Base-by-base conservation (phyloP, 257 asterid species). In the Nicotiana noctiflora region DNA sequence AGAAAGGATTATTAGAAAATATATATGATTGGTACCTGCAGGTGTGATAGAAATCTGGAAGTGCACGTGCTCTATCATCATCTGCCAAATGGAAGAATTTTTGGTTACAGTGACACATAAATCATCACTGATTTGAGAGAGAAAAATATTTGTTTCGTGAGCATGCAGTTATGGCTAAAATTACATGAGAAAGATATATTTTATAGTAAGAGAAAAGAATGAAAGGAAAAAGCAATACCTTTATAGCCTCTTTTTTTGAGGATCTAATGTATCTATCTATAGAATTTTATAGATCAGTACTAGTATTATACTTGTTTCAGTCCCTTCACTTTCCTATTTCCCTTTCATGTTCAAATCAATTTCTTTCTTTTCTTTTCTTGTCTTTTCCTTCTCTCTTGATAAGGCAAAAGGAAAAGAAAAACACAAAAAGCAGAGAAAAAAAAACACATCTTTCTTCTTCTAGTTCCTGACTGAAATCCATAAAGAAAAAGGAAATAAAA, bases 381-480 rank as follows among this genome's bases (percentile, higher is more conserved):
- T 79, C 56, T 70, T 80, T 75, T 79, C 75, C 85, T 87, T 80
- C 75, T 83, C 78, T 64, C 86, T 82, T 85, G 86, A 88, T 82
- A 81, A 82, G 86, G 90, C 19, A 62, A 86, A n/a, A 85, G 78
- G 62, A 80, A 84, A 75, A 19, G 27, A 15, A 14, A 75, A 75
- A 44, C 40, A 40, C 46, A 84, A 86, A 32, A 32, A 81, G 79
- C 46, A 87, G n/a, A 3, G 27, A 40, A 2, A 17, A 23, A 70
- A 79, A 84, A 84, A 86, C 86, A 80, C 88, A 85, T 88, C 92
- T 90, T 91, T 89, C 83, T 85, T 90, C 91, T 87, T 90, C 81
- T 82, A 87, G 86, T 85, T 40, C 49, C 49, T 10, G 11, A 17
- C 81, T 56, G 62, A 21, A 55, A 57, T 84, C 37, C 14, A 31